Base-by-base conservation (phyloP, 805 yeast genomes). In the Wilhelminamyces savonicus region DNA sequence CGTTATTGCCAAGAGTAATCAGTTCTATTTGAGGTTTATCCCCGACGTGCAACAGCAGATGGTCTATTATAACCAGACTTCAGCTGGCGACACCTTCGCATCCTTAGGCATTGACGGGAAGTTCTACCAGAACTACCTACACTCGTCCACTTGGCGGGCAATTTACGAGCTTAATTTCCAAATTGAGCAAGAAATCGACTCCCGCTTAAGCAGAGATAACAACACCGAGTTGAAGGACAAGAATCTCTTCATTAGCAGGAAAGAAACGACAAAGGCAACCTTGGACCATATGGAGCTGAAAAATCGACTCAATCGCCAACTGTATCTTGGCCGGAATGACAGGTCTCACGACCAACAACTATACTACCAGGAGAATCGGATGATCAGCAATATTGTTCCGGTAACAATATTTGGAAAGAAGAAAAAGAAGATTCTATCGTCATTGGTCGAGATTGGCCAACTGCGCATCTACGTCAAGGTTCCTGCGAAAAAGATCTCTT, bases 161-260 rank as follows among this genome's bases (percentile, higher is more conserved):
- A 41, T 65, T 24, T 44, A 50, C 35, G 41, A 36, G 7, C 39
- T 53, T 32, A 56, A 56, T 30, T 26, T 36, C n/a, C 38, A 48
- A 12, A 46, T 65, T 13, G 67, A 60, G 28, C 43, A 45, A 25
- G 70, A 65, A 40, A 60, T 65, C 7, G 55, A 59, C 33, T 44
- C 50, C 6, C 46, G 48, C 16, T 44, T 63, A 7, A 44, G 45
- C 15, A 48, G 40, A 21, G 36, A 44, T 15, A 35, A 40, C 2
- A 41, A 30, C 9, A 55, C 52, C 3, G 57, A 61, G 16, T 38
- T 61, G 21, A 63, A 64, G 32, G 36, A 47, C 14, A 60, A 61
- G 40, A 58, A 57, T 29, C 37, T 61, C 21, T 32, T 42, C n/a
- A 16, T 40, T 4, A 35, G 36, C 17, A 39, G 40, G 23, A 11